Evolutionary conservation across 2,329 filamentous ascomycete species (phyloP), one percentile per base, ranked within the genome.

Genomic region (Penicillium psychrosexuale): DNA sequence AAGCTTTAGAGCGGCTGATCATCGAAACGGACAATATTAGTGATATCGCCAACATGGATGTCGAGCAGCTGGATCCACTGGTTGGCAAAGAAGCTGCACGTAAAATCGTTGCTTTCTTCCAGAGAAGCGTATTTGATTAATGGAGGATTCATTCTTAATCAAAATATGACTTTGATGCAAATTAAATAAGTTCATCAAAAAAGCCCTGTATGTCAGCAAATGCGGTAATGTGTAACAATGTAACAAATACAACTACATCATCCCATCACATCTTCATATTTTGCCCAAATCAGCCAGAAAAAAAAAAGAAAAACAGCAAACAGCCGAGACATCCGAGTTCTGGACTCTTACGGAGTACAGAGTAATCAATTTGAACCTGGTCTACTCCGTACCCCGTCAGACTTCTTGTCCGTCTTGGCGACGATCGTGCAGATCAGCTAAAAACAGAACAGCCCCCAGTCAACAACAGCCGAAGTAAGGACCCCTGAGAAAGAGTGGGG

Each of bases 1-100:
- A 90, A 74, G 91, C 90, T 58, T 79, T 96, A 33, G 85, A 84
- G 66, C 84, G 83, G 58, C 65, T 99, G 43, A 85, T 88, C 33
- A 67, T 91, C 19, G 83, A 89, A 68, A 84, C 87, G 61, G 87
- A 88, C 61, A 96, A 85, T 72, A 79, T 99, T 33, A 78, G 81
- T 50, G 91, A 95, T 65, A 80, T 99, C 61, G 91, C 91, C 31
- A 96, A 97, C 74, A 90, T 96, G 84, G 80, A 79, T n/a, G 80
- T 86, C 56, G 81, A 82, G 46, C 88, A 92, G 63, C 74, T 99
- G 58, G 82, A 85, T 61, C 82, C 82, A 30, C 61, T 95, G 55
- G 86, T 97, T 24, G 94, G 94, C 0, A 86, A 79, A 60, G 88
- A 93, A 69, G 85, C 87, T 15, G 91, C 84, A 27, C 83, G 86